phyloP scores from a whole-genome alignment of 2,329 filamentous ascomycete genomes.

The Aspergillus nomiae region DNA sequence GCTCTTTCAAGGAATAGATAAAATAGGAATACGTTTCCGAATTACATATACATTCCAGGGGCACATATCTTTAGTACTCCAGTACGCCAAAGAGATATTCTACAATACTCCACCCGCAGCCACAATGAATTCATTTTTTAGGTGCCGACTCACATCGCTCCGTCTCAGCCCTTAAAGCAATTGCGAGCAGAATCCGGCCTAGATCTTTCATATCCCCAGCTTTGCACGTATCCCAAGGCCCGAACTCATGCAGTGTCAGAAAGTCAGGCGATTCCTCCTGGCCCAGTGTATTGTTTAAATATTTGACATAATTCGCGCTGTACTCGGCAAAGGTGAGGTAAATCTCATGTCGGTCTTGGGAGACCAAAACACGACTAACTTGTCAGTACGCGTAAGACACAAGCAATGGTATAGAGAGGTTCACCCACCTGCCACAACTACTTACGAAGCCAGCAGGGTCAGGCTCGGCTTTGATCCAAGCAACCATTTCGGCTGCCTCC shows the following conservation, averaged over 20 bases:
- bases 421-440: background rate
- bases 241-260: background rate
- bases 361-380: background rate
- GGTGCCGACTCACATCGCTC: background rate
- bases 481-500: background rate
- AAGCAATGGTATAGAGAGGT: background rate
- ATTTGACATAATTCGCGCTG: background rate
- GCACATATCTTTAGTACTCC: too few relatives aligned
- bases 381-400: background rate
- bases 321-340: slow-evolving; percentile 1
- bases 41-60: too few relatives aligned
- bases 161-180: background rate
- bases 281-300: background rate
- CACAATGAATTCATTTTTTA: background rate
- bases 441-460: background rate
- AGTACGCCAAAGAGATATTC: too few relatives aligned
- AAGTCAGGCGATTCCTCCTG: background rate
- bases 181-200: background rate
- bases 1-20: too few relatives aligned
- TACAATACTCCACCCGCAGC: too few relatives aligned
- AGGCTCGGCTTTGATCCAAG: background rate
- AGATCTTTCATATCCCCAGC: background rate
- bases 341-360: background rate
- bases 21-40: too few relatives aligned
- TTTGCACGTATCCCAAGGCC: background rate